phyloP scores from a whole-genome alignment of 768 basidiomycete genomes.

The Hortiboletus campestris region DNA sequence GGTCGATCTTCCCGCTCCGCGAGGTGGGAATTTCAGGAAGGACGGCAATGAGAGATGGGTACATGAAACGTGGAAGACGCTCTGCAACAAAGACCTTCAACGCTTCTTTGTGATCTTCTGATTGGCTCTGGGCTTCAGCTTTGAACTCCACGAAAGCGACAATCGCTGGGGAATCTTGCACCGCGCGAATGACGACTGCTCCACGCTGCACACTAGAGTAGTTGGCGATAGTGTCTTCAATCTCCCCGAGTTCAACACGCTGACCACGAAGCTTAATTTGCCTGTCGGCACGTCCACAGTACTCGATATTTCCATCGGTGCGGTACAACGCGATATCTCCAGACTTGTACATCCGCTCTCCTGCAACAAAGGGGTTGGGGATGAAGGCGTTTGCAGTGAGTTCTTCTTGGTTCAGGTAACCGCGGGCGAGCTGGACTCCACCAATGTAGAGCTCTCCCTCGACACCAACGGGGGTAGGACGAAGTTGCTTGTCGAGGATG shows the following conservation, averaged over 20 bases:
- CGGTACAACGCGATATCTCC: slow-evolving; percentile 31
- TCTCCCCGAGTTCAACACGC: slow-evolving; percentile 34
- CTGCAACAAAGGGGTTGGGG: slow-evolving; percentile 28
- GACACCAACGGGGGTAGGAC: slow-evolving; percentile 29
- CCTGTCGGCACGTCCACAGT: slow-evolving; percentile 33
- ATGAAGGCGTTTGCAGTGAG: slow-evolving; percentile 29
- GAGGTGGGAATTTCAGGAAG: slow-evolving; percentile 25
- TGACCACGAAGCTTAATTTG: slow-evolving; percentile 35
- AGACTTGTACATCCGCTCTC: slow-evolving; percentile 32
- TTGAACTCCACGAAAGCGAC: slow-evolving; percentile 31
- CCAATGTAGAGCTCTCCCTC: slow-evolving; percentile 25
- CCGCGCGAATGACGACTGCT: slow-evolving; percentile 26
- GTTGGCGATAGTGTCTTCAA: slow-evolving; percentile 31
- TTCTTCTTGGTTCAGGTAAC: slow-evolving; percentile 27
- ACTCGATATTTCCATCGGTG: slow-evolving; percentile 30
- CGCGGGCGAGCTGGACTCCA: slow-evolving; percentile 21
- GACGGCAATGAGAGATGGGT: slow-evolving; percentile 28
- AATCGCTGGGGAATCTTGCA: slow-evolving; percentile 29
- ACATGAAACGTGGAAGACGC: slow-evolving; percentile 33
- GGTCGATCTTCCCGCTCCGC: slow-evolving; percentile 29
- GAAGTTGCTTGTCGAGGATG: slow-evolving; percentile 27
- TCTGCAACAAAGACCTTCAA: slow-evolving; percentile 28
- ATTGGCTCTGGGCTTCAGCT: slow-evolving; percentile 4
- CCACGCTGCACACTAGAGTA: slow-evolving; percentile 18
- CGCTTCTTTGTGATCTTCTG: slow-evolving; percentile 20